Base-by-base conservation (phyloP, 106 monocot genomes). In the Phalaenopsis equestris region DNA sequence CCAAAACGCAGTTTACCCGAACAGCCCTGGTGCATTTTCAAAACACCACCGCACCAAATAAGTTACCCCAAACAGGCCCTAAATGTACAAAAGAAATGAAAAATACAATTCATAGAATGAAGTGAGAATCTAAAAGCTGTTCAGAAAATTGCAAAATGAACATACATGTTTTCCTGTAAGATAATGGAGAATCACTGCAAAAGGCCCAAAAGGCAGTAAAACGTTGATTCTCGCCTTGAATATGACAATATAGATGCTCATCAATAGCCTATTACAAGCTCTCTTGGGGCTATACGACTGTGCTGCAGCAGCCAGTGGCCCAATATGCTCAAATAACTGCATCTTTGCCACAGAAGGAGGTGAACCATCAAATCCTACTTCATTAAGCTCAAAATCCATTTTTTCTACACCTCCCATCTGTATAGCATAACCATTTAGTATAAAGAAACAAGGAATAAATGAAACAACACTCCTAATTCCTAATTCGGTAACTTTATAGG, bases 151-250 rank as follows among this genome's bases (percentile, higher is more conserved):
- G 70, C 70, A 36, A 19, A 4, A 70, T 39, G 14, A 70, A 70
- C 70, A 39, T 94, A 98, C 98, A 86, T 99, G 98, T 72, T 91
- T 99, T n/a, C 83, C 78, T 72, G 90, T 93, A 77, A 91, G 83
- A 83, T 99, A 94, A 84, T 91, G 94, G 30, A 94, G 89, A 68
- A 99, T 74, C 78, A 99, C 79, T 15, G 94, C 94, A 56, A 94
- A 78, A 19, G 98, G 98, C 52, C 98, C 98, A 87, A 99, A 99
- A 58, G 98, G 98, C 58, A 94, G 82, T 17, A 99, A 79, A 23
- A 99, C 67, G 49, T 94, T 94, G 52, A 99, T 91, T 86, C 94
- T 99, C 48, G 92, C 94, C 81, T 90, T 85, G 41, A 99, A 43
- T 80, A 96, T 77, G 39, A 99, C 98, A 42, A 82, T 80, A 37